Conservation (phyloP, 148 eudicot species). For the Rhododendron mucronatum region DNA sequence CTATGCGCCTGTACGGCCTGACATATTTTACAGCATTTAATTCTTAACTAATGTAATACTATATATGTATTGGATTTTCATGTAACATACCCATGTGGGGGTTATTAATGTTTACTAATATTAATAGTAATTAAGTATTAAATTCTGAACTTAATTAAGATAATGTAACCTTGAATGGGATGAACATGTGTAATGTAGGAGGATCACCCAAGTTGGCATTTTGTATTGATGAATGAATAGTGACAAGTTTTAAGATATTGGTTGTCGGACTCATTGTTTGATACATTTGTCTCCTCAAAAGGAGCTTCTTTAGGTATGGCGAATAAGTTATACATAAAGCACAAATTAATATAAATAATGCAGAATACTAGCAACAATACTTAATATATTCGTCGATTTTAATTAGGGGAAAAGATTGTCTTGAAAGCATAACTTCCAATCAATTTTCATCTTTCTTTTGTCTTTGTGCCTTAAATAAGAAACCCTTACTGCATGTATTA, state of each 20-base stretch:
- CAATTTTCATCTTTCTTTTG: not conserved
- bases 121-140: not conserved
- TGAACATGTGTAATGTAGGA: not conserved
- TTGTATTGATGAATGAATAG: not conserved
- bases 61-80: not conserved
- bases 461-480: not conserved
- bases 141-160: not conserved
- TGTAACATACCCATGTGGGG: constrained; percentile 1
- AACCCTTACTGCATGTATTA: not conserved
- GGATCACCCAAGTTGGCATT: not conserved
- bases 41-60: not conserved
- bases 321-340: not conserved
- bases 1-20: not conserved
- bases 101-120: not conserved
- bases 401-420: not conserved
- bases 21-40: not conserved
- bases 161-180: not conserved
- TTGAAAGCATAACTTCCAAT: not conserved
- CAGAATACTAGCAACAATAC: not conserved
- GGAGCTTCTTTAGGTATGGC: not conserved
- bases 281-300: not conserved
- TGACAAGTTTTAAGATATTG: not conserved
- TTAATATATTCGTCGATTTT: not conserved
- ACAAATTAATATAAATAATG: not conserved
- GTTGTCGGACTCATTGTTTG: not conserved